Base-by-base conservation (phyloP, 1,139 yeast species). In the Suhomyces anneliseae region DNA sequence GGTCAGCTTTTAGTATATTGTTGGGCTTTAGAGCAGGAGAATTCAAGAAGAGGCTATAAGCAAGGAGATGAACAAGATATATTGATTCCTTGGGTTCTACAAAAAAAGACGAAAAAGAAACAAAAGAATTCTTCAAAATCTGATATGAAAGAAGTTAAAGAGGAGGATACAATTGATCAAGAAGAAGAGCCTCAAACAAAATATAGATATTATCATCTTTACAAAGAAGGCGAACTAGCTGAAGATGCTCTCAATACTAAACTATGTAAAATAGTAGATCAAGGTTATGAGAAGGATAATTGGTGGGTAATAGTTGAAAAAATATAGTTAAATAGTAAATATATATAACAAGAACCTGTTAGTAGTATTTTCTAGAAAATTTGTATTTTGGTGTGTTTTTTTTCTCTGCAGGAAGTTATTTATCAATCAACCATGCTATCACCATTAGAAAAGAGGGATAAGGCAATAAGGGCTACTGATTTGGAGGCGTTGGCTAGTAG, bases 21-120 rank as follows among this genome's bases (percentile, higher is more conserved):
- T 47, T 93, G 99, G 99, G 99, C 99, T 0, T 69, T 93, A 45
- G 99, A 95, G 56, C 99, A 93, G 64, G 88, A 85, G 52, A 79
- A 74, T 34, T 87, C 96, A 0, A 74, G 96, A 49, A 74, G 97
- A 54, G 97, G 97, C 0, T 92, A 89, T 68, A 84, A 86, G 55
- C 90, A 82, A 52, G 95, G 95, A 4, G 92, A 87, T 80, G 90
- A 88, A 44, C 99, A 90, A 63, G 99, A 93, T 61, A 86, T 93
- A 2, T 70, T 95, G 59, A 96, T 93, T 14, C 99, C 99, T 0
- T 93, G 99, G 99, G 97, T 90, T 0, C 66, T 84, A 36, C 81
- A 81, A 54, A 73, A 70, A 49, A 74, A 70, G 49, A 67, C 66
- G 42, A 62, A 65, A 37, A 67, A 73, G 51, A 40, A 38, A 36